Base-by-base conservation (phyloP, 768 basidiomycete genomes). In the Megacollybia marginata region DNA sequence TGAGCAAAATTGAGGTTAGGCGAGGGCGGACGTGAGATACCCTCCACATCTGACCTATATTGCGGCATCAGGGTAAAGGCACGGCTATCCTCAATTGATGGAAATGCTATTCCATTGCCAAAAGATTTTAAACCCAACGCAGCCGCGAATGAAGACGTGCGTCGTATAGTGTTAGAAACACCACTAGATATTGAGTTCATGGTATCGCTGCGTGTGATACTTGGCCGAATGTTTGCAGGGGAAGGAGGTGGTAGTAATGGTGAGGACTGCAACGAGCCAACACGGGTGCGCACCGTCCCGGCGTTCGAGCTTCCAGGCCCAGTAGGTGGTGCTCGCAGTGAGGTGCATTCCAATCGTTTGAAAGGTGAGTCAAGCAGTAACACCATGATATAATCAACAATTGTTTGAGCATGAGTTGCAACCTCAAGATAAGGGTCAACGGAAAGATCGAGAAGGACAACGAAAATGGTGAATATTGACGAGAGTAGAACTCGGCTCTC, bases 381-480 rank as follows among this genome's bases (percentile, higher is more conserved):
- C 2, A 92, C 92, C 69, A 89, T 83, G 57, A 96, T 78, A 61
- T 95, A 96, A 66, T 99, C 96, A 31, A 92, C 78, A 23, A 95
- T 82, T 0, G 90, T 93, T 59, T 88, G 88, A 1, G 94, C 94
- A 59, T 90, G 82, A 8, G 88, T 82, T 0, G 92, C 88, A 12
- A 98, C 93, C 63, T 97, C 93, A 44, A 85, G 81, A 59, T 95
- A 92, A 0, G 95, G 89, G 59, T 98, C 96, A 9, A 86, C 85
- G 0, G 93, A 91, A 9, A 98, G 76, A 62, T 97, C 94, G 52
- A 96, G 70, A 13, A 99, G 75, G 5, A 85, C 79, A 13, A 85
- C 84, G 58, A 90, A 93, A 55, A 98, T 89, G 19, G 92, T 92
- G 73, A 91, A 92, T 72, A 95, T 92, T 2, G 88, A 90, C n/a